These are phyloP conservation scores for thale cress (Arabidopsis thaliana) DNA, from an alignment of 345 rosid species.

Conservation along the genomic window DNA sequence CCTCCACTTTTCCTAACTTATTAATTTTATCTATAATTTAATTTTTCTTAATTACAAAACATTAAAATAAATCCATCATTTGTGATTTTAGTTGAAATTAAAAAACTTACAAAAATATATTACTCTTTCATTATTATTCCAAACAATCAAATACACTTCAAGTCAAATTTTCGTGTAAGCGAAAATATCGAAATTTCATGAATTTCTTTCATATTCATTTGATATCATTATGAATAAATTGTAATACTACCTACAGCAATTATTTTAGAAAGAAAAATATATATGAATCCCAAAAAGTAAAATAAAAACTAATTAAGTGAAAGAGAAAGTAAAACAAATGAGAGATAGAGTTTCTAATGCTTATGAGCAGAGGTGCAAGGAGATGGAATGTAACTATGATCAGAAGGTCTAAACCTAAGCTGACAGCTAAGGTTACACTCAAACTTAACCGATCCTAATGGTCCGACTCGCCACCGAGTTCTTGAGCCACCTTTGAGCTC, in stretches of 20 bases:
- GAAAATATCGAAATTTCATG: not conserved
- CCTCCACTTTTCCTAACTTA: no score
- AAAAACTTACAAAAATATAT: no score
- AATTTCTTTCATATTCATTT: constrained; percentile 16
- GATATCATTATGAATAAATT: not conserved
- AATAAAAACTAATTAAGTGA: constrained; percentile 6
- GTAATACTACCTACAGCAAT: not conserved
- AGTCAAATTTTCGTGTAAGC: not conserved
- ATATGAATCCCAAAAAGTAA: constrained; percentile 13
- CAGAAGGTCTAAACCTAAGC: constrained; percentile 60
- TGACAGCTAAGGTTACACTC: constrained; percentile 59
- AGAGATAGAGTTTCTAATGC: constrained; percentile 38
- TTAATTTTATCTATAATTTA: no score
- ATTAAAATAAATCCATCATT: no score
- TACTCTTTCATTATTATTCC: not conserved
- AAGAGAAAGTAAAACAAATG: not conserved
- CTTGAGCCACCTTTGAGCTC: constrained; percentile 63
- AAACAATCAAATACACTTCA: not conserved
- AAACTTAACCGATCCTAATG: constrained; percentile 66
- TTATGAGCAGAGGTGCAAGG: constrained; percentile 72
- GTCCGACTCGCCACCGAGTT: constrained; percentile 77
- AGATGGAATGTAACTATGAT: constrained; percentile 48
- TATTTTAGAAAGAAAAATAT: not conserved
- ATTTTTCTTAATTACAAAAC: no score
- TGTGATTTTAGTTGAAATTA: no score